Conservation (phyloP, 208 protist species). For the Porcisia deanei region DNA sequence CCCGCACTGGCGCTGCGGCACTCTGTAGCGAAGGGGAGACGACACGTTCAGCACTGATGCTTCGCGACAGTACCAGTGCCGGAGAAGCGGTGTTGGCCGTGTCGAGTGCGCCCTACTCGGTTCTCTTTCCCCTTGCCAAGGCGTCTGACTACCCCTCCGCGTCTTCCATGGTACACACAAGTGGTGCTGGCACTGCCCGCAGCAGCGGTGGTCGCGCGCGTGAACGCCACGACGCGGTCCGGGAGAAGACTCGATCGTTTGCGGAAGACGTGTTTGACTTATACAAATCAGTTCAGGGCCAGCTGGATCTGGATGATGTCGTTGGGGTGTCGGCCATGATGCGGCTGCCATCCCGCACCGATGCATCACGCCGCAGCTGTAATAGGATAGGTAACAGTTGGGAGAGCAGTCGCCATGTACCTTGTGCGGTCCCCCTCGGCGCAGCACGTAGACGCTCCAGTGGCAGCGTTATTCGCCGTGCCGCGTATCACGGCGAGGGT, state of each 20-base stretch:
- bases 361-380: too few species aligned
- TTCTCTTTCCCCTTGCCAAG: conserved; percentile 50
- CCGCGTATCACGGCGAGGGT: not conserved
- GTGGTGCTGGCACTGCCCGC: not conserved
- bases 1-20: conserved; percentile 39
- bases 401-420: not conserved
- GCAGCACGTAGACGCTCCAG: not conserved
- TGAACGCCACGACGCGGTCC: conserved; percentile 19
- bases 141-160: conserved; percentile 6
- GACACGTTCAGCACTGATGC: conserved; percentile 17
- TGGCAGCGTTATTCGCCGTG: not conserved
- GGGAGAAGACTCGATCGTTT: conserved; percentile 17
- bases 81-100: not conserved
- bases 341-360: not conserved
- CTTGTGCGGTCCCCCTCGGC: not conserved
- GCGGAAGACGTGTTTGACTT: conserved; percentile 17
- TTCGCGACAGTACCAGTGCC: conserved; percentile 1
- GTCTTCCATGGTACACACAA: not conserved
- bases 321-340: conserved; percentile 20
- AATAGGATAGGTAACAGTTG: not conserved
- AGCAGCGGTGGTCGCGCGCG: conserved; percentile 20
- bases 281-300: conserved; percentile 20
- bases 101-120: conserved; percentile 34
- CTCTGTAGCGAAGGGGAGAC: conserved; percentile 13
- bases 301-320: conserved; percentile 29